phyloP scores from a whole-genome alignment of 495 filamentous ascomycete genomes.

The Cenococcum geophilum region DNA sequence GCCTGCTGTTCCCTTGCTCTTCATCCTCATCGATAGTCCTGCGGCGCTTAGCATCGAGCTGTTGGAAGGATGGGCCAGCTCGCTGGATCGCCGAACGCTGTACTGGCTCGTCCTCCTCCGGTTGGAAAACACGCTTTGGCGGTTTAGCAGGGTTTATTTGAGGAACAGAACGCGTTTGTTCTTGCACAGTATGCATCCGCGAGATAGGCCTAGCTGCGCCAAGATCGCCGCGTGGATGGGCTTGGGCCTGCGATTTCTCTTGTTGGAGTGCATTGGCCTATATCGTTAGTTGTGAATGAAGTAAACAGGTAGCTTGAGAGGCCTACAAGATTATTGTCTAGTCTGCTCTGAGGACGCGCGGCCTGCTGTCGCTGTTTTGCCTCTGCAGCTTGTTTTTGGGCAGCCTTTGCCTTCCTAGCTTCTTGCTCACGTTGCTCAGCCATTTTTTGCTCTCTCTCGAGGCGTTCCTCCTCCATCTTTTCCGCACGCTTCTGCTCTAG shows the following conservation, averaged over 20 bases:
- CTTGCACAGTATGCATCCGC: slow-evolving; percentile 49
- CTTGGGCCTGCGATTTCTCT: slow-evolving; percentile 32
- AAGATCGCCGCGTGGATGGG: slow-evolving; percentile 46
- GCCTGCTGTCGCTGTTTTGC: slow-evolving; percentile 52
- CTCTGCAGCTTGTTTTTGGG: slow-evolving; percentile 48
- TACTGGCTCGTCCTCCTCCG: slow-evolving; percentile 46
- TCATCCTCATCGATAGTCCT: slow-evolving; percentile 52
- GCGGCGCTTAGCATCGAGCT: slow-evolving; percentile 53
- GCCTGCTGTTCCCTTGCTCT: slow-evolving; percentile 41
- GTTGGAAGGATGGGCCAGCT: slow-evolving; percentile 44
- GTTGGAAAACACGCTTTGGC: slow-evolving; percentile 52
- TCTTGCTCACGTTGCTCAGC: slow-evolving; percentile 32
- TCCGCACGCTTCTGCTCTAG: slow-evolving; percentile 67
- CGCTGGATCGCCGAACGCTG: slow-evolving; percentile 39
- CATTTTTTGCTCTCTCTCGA: slow-evolving; percentile 46
- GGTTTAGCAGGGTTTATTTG: slow-evolving; percentile 60
- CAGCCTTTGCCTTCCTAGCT: slow-evolving; percentile 39
- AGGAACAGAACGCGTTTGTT: slow-evolving; percentile 47
- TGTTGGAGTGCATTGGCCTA: slow-evolving; percentile 41
- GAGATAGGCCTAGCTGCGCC: slow-evolving; percentile 49
- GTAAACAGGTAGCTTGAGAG: neutral
- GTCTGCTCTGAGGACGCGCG: slow-evolving; percentile 37
- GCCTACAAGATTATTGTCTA: slow-evolving; percentile 43
- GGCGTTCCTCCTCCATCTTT: slow-evolving; percentile 49
- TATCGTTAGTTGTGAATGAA: slow-evolving; percentile 10